Conservation (phyloP, 371 early-diverging fungal species). For the Vairimorpha necatrix region DNA sequence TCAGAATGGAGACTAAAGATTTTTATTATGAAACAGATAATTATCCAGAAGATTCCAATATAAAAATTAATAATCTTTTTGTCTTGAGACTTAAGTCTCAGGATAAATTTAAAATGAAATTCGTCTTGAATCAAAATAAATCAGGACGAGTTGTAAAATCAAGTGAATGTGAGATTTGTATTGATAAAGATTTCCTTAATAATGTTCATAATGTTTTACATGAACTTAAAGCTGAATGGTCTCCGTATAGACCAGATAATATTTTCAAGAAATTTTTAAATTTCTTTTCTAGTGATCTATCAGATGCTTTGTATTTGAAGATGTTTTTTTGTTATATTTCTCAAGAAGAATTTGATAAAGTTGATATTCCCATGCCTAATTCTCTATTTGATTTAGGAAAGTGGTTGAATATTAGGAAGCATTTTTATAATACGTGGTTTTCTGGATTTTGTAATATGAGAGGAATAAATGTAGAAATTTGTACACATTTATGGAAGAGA, state of each 20-base stretch:
- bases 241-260: conserved; percentile 15
- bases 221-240: conserved; percentile 31
- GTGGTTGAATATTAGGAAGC: conserved; percentile 50
- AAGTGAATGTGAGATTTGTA: conserved; percentile 5
- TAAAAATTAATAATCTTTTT: conserved; percentile 18
- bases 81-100: not conserved
- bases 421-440: conserved; percentile 48
- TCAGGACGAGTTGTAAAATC: not conserved
- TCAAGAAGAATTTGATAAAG: conserved; percentile 41
- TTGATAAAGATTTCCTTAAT: conserved; percentile 17
- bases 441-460: conserved; percentile 54
- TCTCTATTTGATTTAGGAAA: conserved; percentile 24
- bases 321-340: conserved; percentile 40
- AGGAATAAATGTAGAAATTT: conserved; percentile 24
- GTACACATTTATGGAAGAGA: conserved; percentile 52
- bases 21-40: conserved; percentile 19
- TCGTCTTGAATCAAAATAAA: not conserved
- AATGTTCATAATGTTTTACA: conserved; percentile 41
- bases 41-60: not conserved
- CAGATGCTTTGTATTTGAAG: conserved; percentile 17
- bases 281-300: conserved; percentile 8
- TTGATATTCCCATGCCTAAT: conserved; percentile 25
- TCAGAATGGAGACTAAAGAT: conserved; percentile 9
- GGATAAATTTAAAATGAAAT: not conserved
- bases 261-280: conserved; percentile 8